A percentile compares a stretch with the other conserved stretches of the same genome.
phyloP scores from a whole-genome alignment of 768 basidiomycete genomes.

The Tricholoma saponaceum region DNA sequence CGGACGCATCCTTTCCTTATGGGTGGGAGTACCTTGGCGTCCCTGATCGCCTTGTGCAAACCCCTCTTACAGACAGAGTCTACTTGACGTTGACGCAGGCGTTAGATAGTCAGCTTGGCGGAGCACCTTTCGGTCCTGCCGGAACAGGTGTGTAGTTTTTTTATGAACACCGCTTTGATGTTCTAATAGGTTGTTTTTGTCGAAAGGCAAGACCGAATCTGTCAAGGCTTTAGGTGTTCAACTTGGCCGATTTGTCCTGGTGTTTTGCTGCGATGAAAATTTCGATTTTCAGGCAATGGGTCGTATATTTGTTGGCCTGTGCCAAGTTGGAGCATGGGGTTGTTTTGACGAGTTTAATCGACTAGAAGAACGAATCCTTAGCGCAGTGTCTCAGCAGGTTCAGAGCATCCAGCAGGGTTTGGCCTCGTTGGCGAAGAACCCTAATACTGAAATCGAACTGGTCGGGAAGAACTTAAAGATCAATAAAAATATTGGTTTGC shows the following conservation, averaged over 20 bases:
- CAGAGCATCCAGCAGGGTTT: slow-evolving; percentile 98
- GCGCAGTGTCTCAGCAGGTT: slow-evolving; percentile 98
- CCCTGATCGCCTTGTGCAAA: slow-evolving; percentile 95
- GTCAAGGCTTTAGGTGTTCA: slow-evolving; percentile 98
- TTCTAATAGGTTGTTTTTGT: slow-evolving; percentile 8
- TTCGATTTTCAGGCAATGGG: slow-evolving; percentile 99
- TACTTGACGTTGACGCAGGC: slow-evolving; percentile 97
- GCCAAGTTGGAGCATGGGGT: slow-evolving; percentile 99
- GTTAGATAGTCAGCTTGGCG: slow-evolving; percentile 90
- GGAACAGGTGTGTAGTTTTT: slow-evolving; percentile 68
- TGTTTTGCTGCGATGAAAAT: slow-evolving; percentile 99
- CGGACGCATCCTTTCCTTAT: slow-evolving; percentile 91
- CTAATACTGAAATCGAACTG: slow-evolving; percentile 88
- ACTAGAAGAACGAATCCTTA: slow-evolving; percentile 94
- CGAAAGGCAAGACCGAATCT: slow-evolving; percentile 92
- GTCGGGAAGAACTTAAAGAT: slow-evolving; percentile 93
- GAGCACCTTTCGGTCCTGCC: slow-evolving; percentile 96
- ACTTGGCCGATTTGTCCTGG: slow-evolving; percentile 96
- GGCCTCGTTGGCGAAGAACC: slow-evolving; percentile 75
- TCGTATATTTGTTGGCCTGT: slow-evolving; percentile 96
- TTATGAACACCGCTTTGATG: neutral
- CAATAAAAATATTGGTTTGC: slow-evolving; percentile 85
- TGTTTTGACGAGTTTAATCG: slow-evolving; percentile 98
- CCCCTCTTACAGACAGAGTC: slow-evolving; percentile 94
- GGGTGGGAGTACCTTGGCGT: slow-evolving; percentile 99